phyloP scores from a whole-genome alignment of 805 yeast species.

The Debaryomyces tyrocola region DNA sequence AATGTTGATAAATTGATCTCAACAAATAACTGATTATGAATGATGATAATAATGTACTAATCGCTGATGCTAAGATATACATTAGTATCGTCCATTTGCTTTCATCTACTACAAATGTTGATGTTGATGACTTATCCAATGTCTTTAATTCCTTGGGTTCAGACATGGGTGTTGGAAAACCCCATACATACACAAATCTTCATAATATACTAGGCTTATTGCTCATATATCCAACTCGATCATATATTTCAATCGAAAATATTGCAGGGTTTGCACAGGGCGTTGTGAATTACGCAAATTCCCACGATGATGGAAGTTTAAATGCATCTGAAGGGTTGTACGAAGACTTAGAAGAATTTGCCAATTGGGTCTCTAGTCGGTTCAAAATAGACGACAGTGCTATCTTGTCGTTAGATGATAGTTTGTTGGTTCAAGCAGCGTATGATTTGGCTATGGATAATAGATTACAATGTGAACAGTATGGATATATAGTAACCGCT shows the following conservation, averaged over 20 bases:
- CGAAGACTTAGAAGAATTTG: conserved; percentile 1
- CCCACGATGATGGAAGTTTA: neutral
- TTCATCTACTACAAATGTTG: neutral
- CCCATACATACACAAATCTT: conserved; percentile 1
- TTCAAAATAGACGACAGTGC: neutral
- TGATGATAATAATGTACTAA: neutral
- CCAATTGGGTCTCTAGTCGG: neutral
- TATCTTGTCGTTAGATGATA: neutral
- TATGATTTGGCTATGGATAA: neutral
- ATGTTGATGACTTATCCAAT: neutral
- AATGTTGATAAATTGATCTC: too few relatives aligned
- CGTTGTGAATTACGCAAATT: neutral
- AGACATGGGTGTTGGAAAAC: neutral
- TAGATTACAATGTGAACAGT: neutral
- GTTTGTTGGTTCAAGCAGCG: neutral
- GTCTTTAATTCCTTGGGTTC: neutral
- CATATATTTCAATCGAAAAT: neutral
- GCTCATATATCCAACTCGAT: neutral
- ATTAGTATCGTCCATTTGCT: neutral
- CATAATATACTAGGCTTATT: conserved; percentile 1
- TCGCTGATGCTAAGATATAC: conserved; percentile 1
- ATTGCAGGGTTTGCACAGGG: neutral
- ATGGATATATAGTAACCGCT: neutral
- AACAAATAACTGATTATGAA: neutral
- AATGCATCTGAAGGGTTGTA: neutral